phyloP scores from a whole-genome alignment of 2,329 filamentous ascomycete species.

The Sclerotinia nivalis region DNA sequence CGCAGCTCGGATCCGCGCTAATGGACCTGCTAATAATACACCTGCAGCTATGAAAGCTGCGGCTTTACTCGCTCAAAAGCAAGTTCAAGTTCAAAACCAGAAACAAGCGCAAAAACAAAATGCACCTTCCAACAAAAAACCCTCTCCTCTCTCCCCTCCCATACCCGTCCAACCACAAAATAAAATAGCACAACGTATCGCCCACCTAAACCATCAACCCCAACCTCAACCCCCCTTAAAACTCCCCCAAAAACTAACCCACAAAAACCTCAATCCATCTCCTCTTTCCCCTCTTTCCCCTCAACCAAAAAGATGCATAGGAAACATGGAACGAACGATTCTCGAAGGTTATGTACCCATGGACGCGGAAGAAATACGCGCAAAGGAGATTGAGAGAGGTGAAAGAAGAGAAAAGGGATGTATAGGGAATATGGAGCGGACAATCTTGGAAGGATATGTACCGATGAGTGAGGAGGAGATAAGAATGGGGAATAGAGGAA shows the following conservation, averaged over 20 bases:
- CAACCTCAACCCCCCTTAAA: neutral
- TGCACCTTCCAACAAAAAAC: neutral
- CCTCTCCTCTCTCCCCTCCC: neutral
- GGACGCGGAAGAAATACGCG: neutral
- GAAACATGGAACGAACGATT: neutral
- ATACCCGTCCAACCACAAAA: neutral
- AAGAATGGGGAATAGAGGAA: neutral
- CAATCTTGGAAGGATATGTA: conserved; percentile 14
- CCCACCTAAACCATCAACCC: too few relatives aligned
- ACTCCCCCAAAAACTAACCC: neutral
- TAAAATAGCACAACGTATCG: too few relatives aligned
- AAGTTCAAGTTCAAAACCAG: neutral
- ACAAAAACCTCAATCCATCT: neutral
- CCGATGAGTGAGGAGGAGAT: neutral
- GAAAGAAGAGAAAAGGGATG: neutral
- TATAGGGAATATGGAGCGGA: conserved; percentile 24
- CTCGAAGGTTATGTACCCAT: neutral
- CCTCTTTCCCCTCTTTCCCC: neutral
- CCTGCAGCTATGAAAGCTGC: neutral
- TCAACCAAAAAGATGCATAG: neutral
- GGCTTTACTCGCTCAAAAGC: neutral
- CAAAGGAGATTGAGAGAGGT: neutral
- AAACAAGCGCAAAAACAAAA: neutral
- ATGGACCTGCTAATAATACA: neutral
- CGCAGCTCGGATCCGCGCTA: neutral